These are phyloP conservation scores for Verticillium dahliae DNA, from an alignment of 2,329 filamentous ascomycete species.

Conservation along the genomic window DNA sequence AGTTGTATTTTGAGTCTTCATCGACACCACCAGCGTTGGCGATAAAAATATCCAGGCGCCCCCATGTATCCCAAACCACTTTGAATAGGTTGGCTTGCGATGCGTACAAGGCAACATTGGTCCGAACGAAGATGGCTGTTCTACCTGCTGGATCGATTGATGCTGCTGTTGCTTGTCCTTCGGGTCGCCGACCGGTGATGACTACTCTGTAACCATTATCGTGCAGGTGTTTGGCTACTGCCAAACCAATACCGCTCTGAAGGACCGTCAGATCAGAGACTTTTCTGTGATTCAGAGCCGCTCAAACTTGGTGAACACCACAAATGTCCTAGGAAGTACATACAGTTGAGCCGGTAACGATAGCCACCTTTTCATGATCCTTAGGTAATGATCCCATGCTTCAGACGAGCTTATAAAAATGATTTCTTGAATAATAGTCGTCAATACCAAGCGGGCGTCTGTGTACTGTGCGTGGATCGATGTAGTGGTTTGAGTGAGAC, in stretches of 20 bases:
- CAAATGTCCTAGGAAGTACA: conserved; percentile 11
- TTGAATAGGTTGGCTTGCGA: conserved; percentile 36
- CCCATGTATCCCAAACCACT: conserved; percentile 30
- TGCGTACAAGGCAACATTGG: conserved; percentile 35
- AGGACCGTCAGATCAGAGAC: no score
- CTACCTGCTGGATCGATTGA: conserved; percentile 25
- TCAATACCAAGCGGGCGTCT: no score
- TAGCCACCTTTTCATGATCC: conserved; percentile 20
- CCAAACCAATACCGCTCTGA: conserved; percentile 40
- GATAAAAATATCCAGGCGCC: conserved; percentile 32
- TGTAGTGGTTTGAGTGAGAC: neutral
- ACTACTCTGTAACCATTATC: conserved; percentile 23
- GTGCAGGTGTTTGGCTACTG: conserved; percentile 25
- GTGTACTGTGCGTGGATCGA: neutral
- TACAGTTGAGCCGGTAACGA: conserved; percentile 33
- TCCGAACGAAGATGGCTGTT: conserved; percentile 30
- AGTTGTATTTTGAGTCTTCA: conserved; percentile 36
- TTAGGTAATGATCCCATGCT: neutral
- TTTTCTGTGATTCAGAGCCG: no score
- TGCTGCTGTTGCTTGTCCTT: conserved; percentile 22
- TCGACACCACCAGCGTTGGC: conserved; percentile 41
- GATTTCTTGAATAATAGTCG: no score
- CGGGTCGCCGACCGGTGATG: conserved; percentile 18
- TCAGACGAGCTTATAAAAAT: neutral
- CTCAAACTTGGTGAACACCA: no score